These are phyloP conservation scores for Cyclotella cryptica DNA, from an alignment of 108 stramenopile genomes.

Conservation along the genomic window DNA sequence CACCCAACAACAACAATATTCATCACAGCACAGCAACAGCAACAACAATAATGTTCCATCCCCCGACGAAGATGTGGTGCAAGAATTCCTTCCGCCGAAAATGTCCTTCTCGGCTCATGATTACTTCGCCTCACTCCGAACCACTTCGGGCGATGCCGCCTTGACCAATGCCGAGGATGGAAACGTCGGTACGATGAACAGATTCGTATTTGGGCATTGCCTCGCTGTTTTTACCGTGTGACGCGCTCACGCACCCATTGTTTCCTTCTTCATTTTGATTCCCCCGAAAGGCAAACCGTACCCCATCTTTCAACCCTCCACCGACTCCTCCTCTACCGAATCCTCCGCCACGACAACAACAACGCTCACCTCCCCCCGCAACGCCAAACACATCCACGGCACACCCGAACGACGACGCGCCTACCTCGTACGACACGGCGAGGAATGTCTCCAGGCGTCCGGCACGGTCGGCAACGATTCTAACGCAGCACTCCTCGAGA, in stretches of 20 bases:
- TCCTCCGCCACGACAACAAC: not conserved
- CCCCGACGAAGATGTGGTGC: conserved; percentile 9
- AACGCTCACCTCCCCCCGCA: no score
- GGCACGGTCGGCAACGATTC: not conserved
- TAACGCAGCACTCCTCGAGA: not conserved
- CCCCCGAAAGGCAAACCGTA: no score
- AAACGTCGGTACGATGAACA: not conserved
- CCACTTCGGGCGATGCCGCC: not conserved
- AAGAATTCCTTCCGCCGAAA: conserved; percentile 44
- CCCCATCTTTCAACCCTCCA: no score
- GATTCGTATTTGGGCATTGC: not conserved
- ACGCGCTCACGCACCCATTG: no score
- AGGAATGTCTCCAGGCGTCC: conserved; percentile 1
- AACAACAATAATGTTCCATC: no score
- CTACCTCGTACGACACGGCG: conserved; percentile 20
- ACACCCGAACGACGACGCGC: conserved; percentile 12
- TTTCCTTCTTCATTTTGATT: no score
- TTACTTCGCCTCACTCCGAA: conserved; percentile 4
- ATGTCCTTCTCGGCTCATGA: conserved; percentile 34
- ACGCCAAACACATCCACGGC: not conserved
- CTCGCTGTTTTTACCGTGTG: no score
- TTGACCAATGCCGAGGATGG: not conserved
- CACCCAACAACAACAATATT: no score
- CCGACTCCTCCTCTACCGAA: not conserved
- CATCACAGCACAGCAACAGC: no score